Percentiles rank a stretch among this genome's conserved stretches.
These are phyloP conservation scores for Pharnaceum exiguum DNA, from an alignment of 148 eudicot genomes.

Conservation along the genomic window DNA sequence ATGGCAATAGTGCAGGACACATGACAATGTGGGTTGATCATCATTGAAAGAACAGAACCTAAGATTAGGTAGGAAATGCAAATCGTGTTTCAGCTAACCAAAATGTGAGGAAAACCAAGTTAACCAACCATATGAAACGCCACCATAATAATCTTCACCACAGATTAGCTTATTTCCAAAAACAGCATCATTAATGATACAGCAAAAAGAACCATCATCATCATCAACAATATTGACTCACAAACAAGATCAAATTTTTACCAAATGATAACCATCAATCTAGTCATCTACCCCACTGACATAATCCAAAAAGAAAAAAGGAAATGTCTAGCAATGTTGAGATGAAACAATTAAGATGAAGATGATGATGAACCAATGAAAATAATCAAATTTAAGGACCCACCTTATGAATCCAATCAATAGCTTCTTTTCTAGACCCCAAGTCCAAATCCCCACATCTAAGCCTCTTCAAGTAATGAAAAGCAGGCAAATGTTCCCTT, in stretches of 20 bases:
- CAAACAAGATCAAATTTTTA: not conserved
- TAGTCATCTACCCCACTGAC: not conserved
- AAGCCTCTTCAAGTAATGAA: conserved; percentile 51
- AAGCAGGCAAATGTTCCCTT: conserved; percentile 31
- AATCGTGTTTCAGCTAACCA: conserved; percentile 23
- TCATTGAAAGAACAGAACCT: not conserved
- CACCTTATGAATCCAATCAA: conserved; percentile 83
- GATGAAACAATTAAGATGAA: not conserved
- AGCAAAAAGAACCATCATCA: conserved; percentile 3
- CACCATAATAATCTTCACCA: no score
- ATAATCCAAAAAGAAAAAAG: not conserved
- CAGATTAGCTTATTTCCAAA: not conserved
- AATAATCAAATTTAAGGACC: conserved; percentile 22
- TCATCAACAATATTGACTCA: not conserved
- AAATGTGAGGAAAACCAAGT: not conserved
- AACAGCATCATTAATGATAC: not conserved
- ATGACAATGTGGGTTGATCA: conserved; percentile 8
- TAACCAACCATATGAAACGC: no score
- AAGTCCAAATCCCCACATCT: conserved; percentile 59
- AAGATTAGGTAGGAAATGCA: conserved; percentile 19
- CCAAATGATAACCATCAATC: no score
- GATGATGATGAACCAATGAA: not conserved
- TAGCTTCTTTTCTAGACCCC: conserved; percentile 49
- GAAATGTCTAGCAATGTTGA: not conserved
- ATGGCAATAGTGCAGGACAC: not conserved